Conservation (phyloP, 2,329 filamentous ascomycete genomes). For the Dactylellina cionopaga region DNA sequence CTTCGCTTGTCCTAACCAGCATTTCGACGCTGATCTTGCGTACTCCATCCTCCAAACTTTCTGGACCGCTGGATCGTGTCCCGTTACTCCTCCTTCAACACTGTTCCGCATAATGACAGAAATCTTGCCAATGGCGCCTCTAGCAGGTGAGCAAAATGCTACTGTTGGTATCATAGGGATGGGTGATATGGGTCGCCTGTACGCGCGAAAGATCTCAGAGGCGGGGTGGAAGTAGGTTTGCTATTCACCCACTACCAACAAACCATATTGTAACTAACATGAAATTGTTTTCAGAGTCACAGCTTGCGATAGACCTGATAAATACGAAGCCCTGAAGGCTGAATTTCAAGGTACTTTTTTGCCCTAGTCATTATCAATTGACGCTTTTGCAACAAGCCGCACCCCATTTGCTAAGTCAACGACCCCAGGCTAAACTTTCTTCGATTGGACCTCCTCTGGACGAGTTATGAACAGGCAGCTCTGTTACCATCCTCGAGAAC, state of each 20-base stretch:
- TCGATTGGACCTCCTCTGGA: neutral
- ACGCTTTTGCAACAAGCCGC: too few species aligned
- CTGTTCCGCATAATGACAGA: conserved; percentile 23
- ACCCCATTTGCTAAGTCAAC: conserved; percentile 42
- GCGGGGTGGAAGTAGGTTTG: conserved; percentile 94
- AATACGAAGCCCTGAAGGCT: conserved; percentile 79
- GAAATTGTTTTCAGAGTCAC: conserved; percentile 73
- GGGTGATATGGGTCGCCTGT: conserved; percentile 99
- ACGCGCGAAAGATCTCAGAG: conserved; percentile 84
- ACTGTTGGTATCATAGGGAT: conserved; percentile 95
- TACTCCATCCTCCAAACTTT: too few species aligned
- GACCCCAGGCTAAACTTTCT: conserved; percentile 28
- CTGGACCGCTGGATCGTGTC: too few species aligned
- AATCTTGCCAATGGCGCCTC: conserved; percentile 8
- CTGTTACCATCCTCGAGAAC: conserved; percentile 85
- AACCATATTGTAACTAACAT: conserved; percentile 54
- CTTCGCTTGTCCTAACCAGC: too few species aligned
- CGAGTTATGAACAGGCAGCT: conserved; percentile 59
- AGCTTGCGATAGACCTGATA: conserved; percentile 92
- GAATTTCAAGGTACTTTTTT: conserved; percentile 79
- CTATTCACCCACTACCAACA: conserved; percentile 53
- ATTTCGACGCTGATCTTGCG: too few species aligned
- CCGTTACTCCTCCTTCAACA: too few species aligned
- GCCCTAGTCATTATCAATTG: too few species aligned
- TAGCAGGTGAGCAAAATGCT: conserved; percentile 43